Base-by-base conservation (phyloP, 129 eudicot genomes). In the Tanacetum coccineum region DNA sequence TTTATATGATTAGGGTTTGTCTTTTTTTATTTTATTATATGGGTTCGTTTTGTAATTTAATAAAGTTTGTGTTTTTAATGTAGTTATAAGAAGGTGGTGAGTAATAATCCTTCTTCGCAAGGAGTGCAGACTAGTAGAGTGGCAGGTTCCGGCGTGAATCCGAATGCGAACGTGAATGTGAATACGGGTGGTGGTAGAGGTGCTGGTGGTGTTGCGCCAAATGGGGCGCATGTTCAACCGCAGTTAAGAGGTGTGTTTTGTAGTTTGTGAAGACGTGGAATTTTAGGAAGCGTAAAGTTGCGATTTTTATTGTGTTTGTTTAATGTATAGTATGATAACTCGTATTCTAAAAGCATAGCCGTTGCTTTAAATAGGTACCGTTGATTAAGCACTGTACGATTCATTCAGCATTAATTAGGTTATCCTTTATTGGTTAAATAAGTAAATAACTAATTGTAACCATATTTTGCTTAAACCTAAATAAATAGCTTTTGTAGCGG, bases 171-270 rank as follows among this genome's bases (percentile, higher is more conserved):
- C 60, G 42, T 65, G 45, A 58, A 66, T 78, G 45, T 70, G 28
- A 13, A 70, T 65, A 75, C 82, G 0, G 64, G 64, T 47, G 13
- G 64, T 76, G 71, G 74, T 2, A 54, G 64, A 68, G 74, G 42
- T 7, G 10, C 42, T 36, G 2, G 42, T 36, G 42, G 9, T 36
- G 2, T 59, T 67, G 74, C 72, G 17, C 90, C 62, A 74, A 91
- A 93, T 82, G 96, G 95, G 67, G 81, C 83, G 3, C 95, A 80
- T 76, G 56, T 53, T 13, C 94, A 87, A 64, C 77, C 77, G 22
- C 30, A 80, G 36, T 42, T 64, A 64, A 78, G 65, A 32, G 86
- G 98, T 92, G 84, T 53, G 77, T 36, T 28, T 61, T 30, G n/a
- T 36, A 53, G 12, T 25, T 49, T 45, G 15, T 14, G 39, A 55